Evolutionary conservation across 1,284 basidiomycete species (phyloP).

Genomic region (Cystobasidium pallidum): DNA sequence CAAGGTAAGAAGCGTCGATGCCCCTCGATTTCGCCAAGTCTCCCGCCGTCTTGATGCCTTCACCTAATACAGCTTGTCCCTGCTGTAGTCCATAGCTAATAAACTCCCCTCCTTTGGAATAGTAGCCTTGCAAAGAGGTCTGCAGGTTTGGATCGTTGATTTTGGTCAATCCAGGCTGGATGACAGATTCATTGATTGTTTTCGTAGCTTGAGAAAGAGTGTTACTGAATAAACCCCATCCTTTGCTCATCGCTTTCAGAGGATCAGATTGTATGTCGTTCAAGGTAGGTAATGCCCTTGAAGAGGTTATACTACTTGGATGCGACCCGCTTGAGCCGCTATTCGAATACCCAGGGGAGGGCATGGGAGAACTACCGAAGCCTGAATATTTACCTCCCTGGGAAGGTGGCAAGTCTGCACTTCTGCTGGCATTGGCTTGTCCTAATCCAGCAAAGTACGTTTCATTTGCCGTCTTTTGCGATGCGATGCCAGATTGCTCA

Average conservation of each 20-base stretch:
- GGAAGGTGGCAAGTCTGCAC: slow-evolving; percentile 73
- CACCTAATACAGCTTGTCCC: slow-evolving; percentile 66
- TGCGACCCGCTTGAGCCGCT: slow-evolving; percentile 52
- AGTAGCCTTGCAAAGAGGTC: slow-evolving; percentile 69
- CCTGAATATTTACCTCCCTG: slow-evolving; percentile 83
- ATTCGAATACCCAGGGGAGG: slow-evolving; percentile 59
- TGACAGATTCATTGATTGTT: slow-evolving; percentile 71
- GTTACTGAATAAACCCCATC: slow-evolving; percentile 79
- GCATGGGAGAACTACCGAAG: slow-evolving; percentile 73
- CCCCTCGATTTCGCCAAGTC: slow-evolving; percentile 15
- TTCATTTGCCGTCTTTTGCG: slow-evolving; percentile 73
- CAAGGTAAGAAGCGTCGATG: slow-evolving; percentile 20
- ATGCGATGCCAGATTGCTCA: slow-evolving; percentile 53
- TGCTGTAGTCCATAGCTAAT: slow-evolving; percentile 47
- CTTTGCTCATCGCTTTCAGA: slow-evolving; percentile 73
- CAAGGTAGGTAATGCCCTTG: slow-evolving; percentile 69
- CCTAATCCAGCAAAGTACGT: slow-evolving; percentile 74
- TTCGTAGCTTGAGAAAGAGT: slow-evolving; percentile 72
- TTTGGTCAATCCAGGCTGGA: slow-evolving; percentile 77
- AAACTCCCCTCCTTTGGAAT: slow-evolving; percentile 65
- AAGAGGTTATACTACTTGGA: slow-evolving; percentile 69
- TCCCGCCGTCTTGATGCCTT: slow-evolving; percentile 63
- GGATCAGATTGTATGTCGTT: slow-evolving; percentile 78
- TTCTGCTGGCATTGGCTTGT: slow-evolving; percentile 69
- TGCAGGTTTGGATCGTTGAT: slow-evolving; percentile 76